phyloP scores from a whole-genome alignment of 2,329 filamentous ascomycete species.

The Hymenoscyphus occultus region DNA sequence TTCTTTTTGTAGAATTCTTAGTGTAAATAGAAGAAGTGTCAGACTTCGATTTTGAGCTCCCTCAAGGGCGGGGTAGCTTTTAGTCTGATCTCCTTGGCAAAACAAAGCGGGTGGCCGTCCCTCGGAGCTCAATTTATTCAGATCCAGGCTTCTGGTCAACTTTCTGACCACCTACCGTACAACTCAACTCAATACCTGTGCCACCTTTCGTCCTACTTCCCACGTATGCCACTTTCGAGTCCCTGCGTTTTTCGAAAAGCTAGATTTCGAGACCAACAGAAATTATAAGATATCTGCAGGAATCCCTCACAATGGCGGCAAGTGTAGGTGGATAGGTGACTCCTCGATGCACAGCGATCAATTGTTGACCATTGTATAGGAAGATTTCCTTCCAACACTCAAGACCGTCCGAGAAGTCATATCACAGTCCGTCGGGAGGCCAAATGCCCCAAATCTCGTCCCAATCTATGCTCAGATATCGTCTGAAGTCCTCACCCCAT shows the following conservation, averaged over 20 bases:
- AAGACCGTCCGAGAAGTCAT: conserved; percentile 58
- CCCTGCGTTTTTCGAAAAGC: neutral
- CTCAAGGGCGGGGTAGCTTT: no score
- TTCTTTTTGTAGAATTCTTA: no score
- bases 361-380: conserved; percentile 38
- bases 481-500: conserved; percentile 90
- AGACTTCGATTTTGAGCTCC: no score
- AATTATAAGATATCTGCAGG: neutral
- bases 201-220: neutral
- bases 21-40: no score
- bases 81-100: neutral
- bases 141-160: conserved; percentile 55
- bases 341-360: neutral
- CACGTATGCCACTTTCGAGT: neutral
- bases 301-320: conserved; percentile 24
- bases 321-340: conserved; percentile 31
- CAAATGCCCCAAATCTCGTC: conserved; percentile 68
- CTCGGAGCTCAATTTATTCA: conserved; percentile 55
- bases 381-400: conserved; percentile 57
- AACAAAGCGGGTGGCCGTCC: neutral
- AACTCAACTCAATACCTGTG: neutral
- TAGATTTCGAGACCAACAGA: neutral
- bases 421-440: conserved; percentile 46
- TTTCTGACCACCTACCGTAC: neutral
- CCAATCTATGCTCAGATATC: conserved; percentile 81